Conservation (phyloP, 2,329 filamentous ascomycete species). For the Alternaria arbusti region DNA sequence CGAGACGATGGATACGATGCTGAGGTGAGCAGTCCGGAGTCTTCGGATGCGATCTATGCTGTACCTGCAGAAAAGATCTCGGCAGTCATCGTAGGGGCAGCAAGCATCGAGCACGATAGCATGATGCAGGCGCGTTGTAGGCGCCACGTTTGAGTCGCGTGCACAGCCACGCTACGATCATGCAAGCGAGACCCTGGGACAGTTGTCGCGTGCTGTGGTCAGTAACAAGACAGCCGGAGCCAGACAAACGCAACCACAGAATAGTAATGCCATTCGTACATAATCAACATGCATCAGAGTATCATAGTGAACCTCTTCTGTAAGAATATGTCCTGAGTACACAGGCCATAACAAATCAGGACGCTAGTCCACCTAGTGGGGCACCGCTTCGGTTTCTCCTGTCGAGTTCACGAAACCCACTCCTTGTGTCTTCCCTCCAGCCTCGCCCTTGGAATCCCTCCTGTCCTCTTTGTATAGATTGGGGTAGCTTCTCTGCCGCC, state of each 20-base stretch:
- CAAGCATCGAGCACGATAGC: background rate
- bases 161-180: slow-evolving; percentile 9
- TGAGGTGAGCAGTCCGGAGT: slow-evolving; percentile 23
- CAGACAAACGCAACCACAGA: background rate
- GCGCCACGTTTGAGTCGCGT: background rate
- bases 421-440: background rate
- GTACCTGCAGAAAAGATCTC: background rate
- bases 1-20: slow-evolving; percentile 22
- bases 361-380: background rate
- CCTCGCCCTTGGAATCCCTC: slow-evolving; percentile 22
- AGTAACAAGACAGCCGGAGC: background rate
- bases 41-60: background rate
- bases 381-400: background rate
- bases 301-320: background rate
- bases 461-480: slow-evolving; percentile 36
- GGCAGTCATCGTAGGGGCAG: background rate
- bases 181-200: background rate
- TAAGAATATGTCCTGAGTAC: background rate
- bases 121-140: background rate
- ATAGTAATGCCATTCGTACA: background rate
- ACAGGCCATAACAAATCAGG: background rate
- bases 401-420: background rate
- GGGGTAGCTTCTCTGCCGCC: slow-evolving; percentile 49
- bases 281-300: background rate
- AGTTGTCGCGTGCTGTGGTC: background rate